A percentile compares a stretch with the other conserved stretches of the same genome.
Evolutionary conservation across 1,139 yeast genomes (phyloP).

Genomic region (Saccharomyces pastorianus): DNA sequence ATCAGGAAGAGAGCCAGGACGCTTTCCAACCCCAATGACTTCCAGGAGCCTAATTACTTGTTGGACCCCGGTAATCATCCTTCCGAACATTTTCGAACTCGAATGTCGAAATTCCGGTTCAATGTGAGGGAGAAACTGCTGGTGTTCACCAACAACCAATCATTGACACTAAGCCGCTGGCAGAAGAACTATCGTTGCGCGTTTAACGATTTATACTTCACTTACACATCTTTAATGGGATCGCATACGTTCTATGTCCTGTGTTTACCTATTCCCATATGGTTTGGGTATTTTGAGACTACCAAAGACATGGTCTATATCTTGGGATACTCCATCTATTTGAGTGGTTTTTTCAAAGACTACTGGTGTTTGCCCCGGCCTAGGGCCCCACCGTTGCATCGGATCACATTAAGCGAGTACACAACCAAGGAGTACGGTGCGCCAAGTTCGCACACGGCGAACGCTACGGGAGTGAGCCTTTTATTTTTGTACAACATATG

Average conservation of each 20-base stretch:
- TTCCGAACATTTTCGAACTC: slow-evolving; percentile 52
- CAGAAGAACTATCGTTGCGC: slow-evolving; percentile 49
- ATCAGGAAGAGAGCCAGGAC: slow-evolving; percentile 3
- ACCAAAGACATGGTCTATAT: slow-evolving; percentile 47
- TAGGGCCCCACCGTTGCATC: too few relatives aligned
- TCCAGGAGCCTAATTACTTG: slow-evolving; percentile 4
- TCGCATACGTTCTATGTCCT: slow-evolving; percentile 89
- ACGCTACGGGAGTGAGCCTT: too few relatives aligned
- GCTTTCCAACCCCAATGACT: slow-evolving; percentile 8
- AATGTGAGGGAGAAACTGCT: slow-evolving; percentile 46
- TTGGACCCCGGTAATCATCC: slow-evolving; percentile 68
- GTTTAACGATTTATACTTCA: slow-evolving; percentile 63
- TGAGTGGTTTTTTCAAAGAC: too few relatives aligned
- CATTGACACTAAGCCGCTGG: slow-evolving; percentile 46
- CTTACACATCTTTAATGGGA: slow-evolving; percentile 83
- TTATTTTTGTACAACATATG: slow-evolving; percentile 22
- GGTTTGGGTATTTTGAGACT: slow-evolving; percentile 62
- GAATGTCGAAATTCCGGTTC: slow-evolving; percentile 54
- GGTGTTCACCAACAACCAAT: slow-evolving; percentile 58
- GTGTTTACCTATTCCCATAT: slow-evolving; percentile 74
- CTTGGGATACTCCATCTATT: too few relatives aligned
- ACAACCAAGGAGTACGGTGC: too few relatives aligned
- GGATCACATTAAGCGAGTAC: too few relatives aligned
- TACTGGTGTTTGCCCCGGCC: too few relatives aligned
- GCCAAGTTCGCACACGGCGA: too few relatives aligned